phyloP scores from a whole-genome alignment of 2,329 filamentous ascomycete genomes.

The Colletotrichum aenigma region DNA sequence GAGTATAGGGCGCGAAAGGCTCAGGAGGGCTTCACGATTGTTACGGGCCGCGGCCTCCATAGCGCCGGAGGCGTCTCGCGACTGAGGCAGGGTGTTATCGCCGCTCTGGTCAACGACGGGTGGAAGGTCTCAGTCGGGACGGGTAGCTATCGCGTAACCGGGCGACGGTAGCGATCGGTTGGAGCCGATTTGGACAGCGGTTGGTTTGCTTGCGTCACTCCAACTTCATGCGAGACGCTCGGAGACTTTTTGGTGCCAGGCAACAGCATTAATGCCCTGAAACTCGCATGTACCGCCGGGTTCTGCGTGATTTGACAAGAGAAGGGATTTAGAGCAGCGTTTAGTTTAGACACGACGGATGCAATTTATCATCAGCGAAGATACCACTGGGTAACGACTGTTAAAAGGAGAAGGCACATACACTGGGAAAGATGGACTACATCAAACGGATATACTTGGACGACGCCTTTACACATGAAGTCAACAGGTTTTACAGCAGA shows the following conservation, averaged over 20 bases:
- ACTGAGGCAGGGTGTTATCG: conserved; percentile 80
- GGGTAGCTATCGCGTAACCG: conserved; percentile 74
- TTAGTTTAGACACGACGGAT: background rate
- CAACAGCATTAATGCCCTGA: background rate
- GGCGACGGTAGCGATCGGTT: conserved; percentile 43
- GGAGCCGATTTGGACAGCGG: background rate
- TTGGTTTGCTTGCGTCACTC: background rate
- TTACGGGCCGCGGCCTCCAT: conserved; percentile 83
- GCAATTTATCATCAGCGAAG: background rate
- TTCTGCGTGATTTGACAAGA: background rate
- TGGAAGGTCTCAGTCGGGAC: conserved; percentile 81
- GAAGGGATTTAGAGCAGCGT: background rate
- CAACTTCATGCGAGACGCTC: background rate
- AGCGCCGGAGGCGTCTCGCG: conserved; percentile 77
- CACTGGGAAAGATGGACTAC: background rate
- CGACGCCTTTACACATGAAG: background rate
- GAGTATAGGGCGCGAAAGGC: conserved; percentile 61
- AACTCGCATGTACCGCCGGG: background rate
- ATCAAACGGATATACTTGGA: background rate
- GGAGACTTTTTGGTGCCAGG: background rate
- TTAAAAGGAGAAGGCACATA: background rate
- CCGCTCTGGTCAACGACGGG: conserved; percentile 75
- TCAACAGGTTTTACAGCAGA: background rate
- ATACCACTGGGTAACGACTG: background rate
- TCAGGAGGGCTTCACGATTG: conserved; percentile 69